Percentiles rank a stretch among this genome's conserved stretches.
Evolutionary conservation across 2,329 filamentous ascomycete genomes (phyloP).

Genomic region (Metarhizium sp.): DNA sequence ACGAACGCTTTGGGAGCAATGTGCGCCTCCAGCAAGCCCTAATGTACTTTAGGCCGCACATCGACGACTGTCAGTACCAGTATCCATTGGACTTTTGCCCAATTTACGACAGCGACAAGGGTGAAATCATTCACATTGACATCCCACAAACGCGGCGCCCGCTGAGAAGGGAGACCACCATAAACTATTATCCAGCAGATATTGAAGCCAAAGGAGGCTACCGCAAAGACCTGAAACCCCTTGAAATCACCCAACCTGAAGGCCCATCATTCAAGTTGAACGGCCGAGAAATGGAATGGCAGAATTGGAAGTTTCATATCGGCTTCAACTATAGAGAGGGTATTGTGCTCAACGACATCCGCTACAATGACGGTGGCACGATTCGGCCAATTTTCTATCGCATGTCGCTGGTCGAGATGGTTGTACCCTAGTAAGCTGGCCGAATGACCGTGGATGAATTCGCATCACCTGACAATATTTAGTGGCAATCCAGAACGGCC

Average conservation of each 20-base stretch:
- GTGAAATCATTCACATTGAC: conserved; percentile 68
- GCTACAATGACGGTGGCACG: conserved; percentile 74
- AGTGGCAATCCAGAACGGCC: conserved; percentile 68
- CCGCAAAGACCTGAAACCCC: conserved; percentile 70
- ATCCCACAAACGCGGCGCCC: conserved; percentile 52
- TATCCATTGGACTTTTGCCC: conserved; percentile 92
- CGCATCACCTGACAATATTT: not conserved
- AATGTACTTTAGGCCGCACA: conserved; percentile 86
- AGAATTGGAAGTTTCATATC: conserved; percentile 88
- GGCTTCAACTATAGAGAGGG: conserved; percentile 48
- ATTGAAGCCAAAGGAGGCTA: conserved; percentile 69
- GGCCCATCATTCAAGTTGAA: conserved; percentile 78
- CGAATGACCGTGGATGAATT: not conserved
- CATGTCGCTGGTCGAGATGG: conserved; percentile 86
- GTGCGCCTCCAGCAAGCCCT: conserved; percentile 82
- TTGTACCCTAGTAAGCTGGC: conserved; percentile 61
- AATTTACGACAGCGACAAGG: conserved; percentile 74
- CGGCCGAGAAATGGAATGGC: conserved; percentile 71
- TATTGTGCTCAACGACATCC: conserved; percentile 84
- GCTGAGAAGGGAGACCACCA: conserved; percentile 59
- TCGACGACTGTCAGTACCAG: conserved; percentile 83
- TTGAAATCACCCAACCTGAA: conserved; percentile 80
- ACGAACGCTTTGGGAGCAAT: conserved; percentile 74
- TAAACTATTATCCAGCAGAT: conserved; percentile 70
- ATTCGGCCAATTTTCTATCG: conserved; percentile 78